Conservation (phyloP, 208 protist genomes). For the Trypanosoma brucei region DNA sequence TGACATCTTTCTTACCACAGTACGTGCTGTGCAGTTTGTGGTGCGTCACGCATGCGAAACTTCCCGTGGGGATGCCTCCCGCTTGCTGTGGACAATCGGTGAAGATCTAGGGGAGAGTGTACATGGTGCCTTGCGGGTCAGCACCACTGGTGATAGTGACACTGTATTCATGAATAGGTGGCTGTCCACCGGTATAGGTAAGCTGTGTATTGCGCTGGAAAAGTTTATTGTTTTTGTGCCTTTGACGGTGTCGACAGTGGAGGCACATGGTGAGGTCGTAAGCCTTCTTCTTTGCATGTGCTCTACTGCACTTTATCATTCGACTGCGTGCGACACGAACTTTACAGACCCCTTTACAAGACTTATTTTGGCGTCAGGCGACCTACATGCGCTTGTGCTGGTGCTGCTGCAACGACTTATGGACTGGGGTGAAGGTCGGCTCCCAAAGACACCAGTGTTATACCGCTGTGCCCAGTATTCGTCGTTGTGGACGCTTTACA, state of each 20-base stretch:
- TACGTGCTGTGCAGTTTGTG: slow-evolving; percentile 52
- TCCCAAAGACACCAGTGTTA: slow-evolving; percentile 24
- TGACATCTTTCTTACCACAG: slow-evolving; percentile 24
- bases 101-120: slow-evolving; percentile 8
- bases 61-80: slow-evolving; percentile 26
- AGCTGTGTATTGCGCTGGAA: slow-evolving; percentile 49
- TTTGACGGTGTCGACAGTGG: slow-evolving; percentile 29
- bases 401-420: slow-evolving; percentile 45
- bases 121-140: not conserved
- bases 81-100: slow-evolving; percentile 34
- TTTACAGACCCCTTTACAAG: slow-evolving; percentile 77
- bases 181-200: slow-evolving; percentile 14
- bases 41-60: slow-evolving; percentile 49
- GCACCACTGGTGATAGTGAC: not conserved
- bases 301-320: slow-evolving; percentile 74
- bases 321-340: slow-evolving; percentile 34
- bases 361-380: slow-evolving; percentile 49
- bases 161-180: slow-evolving; percentile 1
- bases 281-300: slow-evolving; percentile 72
- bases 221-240: slow-evolving; percentile 38
- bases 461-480: slow-evolving; percentile 38
- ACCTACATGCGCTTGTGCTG: slow-evolving; percentile 32
- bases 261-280: slow-evolving; percentile 44
- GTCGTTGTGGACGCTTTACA: slow-evolving; percentile 29
- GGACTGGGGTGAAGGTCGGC: slow-evolving; percentile 37